phyloP scores from a whole-genome alignment of 768 basidiomycete species.

The Tulasnella sp. region DNA sequence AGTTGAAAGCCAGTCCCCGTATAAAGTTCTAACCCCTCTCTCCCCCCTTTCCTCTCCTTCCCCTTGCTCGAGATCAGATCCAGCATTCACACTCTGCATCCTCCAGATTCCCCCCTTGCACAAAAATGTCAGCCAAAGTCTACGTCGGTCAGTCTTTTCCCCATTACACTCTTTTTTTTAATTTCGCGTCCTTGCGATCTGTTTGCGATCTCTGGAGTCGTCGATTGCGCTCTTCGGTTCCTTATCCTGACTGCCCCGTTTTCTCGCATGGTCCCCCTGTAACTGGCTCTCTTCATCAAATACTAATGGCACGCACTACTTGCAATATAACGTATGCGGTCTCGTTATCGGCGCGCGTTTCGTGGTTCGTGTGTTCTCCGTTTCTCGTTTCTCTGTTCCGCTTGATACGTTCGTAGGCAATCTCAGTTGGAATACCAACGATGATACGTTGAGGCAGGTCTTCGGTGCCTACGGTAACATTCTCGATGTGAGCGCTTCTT shows the following conservation, averaged over 20 bases:
- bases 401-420: constrained; percentile 60
- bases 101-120: neutral
- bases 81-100: constrained; percentile 11
- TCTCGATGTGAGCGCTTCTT: constrained; percentile 69
- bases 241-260: constrained; percentile 4
- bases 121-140: constrained; percentile 70
- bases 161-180: neutral
- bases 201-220: neutral
- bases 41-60: neutral
- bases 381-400: constrained; percentile 25
- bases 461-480: constrained; percentile 77
- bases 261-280: constrained; percentile 43
- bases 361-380: constrained; percentile 37
- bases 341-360: constrained; percentile 26
- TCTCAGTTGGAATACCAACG: constrained; percentile 93
- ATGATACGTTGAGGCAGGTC: constrained; percentile 84
- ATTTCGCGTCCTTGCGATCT: constrained; percentile 7
- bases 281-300: no score
- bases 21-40: neutral
- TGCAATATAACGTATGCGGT: neutral
- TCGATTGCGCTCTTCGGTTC: neutral
- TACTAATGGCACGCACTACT: neutral
- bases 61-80: constrained; percentile 4
- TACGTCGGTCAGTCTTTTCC: constrained; percentile 78
- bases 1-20: neutral